Evolutionary conservation across 768 basidiomycete species (phyloP).

Genomic region (Termitomyces eurrhizus): DNA sequence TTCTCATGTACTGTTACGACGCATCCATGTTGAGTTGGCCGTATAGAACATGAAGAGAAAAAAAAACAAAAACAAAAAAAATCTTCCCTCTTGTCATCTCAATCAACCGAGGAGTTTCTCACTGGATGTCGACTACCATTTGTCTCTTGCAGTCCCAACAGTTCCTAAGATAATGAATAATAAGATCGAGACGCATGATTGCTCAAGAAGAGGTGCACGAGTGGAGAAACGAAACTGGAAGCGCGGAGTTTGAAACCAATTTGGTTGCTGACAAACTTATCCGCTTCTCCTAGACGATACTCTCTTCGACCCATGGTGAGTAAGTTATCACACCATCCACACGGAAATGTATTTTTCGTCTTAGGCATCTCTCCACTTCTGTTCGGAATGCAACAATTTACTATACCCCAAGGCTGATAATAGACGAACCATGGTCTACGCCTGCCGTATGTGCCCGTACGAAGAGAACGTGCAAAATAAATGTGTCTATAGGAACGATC

Average conservation of each 20-base stretch:
- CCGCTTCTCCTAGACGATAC: not conserved
- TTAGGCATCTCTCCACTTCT: slow-evolving; percentile 85
- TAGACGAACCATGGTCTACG: slow-evolving; percentile 82
- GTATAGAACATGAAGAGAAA: not conserved
- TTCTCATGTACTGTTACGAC: not conserved
- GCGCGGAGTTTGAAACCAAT: not conserved
- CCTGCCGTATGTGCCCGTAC: slow-evolving; percentile 86
- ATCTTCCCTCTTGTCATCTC: not conserved
- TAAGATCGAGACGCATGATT: not conserved
- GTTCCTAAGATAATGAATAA: no score
- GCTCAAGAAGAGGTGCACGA: no score
- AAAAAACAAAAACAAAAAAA: not conserved
- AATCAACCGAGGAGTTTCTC: not conserved
- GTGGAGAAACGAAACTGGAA: not conserved
- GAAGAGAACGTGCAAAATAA: slow-evolving; percentile 83
- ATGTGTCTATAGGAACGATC: slow-evolving; percentile 91
- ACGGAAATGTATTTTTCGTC: not conserved
- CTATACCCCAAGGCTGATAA: slow-evolving; percentile 92
- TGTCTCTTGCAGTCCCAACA: no score
- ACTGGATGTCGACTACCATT: not conserved
- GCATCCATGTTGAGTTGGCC: not conserved
- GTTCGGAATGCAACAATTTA: slow-evolving; percentile 93
- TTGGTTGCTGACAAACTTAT: not conserved
- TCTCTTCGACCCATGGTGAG: slow-evolving; percentile 3
- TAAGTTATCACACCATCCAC: not conserved